Evolutionary conservation across 2,329 filamentous ascomycete species (phyloP), one percentile per base, ranked within the genome.

Genomic region (Colletotrichum sansevieriae): DNA sequence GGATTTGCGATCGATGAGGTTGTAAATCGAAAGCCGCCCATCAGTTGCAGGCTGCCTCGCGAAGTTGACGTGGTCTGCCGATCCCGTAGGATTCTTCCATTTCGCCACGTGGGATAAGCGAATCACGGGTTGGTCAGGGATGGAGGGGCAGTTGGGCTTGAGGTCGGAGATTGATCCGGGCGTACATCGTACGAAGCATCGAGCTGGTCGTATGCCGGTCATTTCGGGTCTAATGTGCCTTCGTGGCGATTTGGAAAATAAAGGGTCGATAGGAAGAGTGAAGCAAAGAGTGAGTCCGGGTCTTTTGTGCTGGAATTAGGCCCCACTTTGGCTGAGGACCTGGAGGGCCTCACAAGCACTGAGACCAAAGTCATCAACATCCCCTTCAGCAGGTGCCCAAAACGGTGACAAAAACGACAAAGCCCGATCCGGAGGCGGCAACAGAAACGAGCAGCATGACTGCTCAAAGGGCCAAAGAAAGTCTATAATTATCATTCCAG

Each of bases 71-170:
- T n/a, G 10, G 29, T 12, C 0, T 3, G n/a, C 0, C 18, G 37
- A 44, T 20, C 63, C 41, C 51, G 49, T 56, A 56, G 49, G 58
- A 56, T 66, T 49, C 12, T 8, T n/a, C 8, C 33, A 9, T 49
- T 25, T n/a, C 10, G 12, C 15, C 43, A 56, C 58, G 49, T 44
- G 51, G 58, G 49, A 9, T 0, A 15, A 18, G 22, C 22, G 35
- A 66, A 35, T 56, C 58, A 33, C 4, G 22, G 35, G 15, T 4
- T 29, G 1, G 25, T 18, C 49, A 37, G 37, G 29, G 7, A 29
- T 29, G 9, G 29, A 29, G 18, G 18, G 15, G n/a, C 29, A n/a
- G 49, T 15, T 39, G 37, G 11, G 37, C 37, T 2, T 39, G 2
- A 39, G 2, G 37, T 11, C 37, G 10, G 37, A 13, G 13, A 4